Conservation (phyloP, 1,139 yeast genomes). For the Kazachstania sp. region DNA sequence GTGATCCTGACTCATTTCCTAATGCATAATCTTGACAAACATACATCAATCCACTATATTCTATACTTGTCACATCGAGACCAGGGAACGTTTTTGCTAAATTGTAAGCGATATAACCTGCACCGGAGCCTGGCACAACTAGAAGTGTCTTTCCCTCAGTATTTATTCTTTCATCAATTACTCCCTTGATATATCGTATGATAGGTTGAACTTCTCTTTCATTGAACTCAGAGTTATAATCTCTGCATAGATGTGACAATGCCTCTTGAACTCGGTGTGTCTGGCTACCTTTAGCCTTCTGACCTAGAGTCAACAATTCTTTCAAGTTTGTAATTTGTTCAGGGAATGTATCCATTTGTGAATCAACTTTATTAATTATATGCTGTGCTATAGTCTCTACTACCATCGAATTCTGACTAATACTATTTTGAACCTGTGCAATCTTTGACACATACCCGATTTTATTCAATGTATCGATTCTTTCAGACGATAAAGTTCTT, state of each 20-base stretch:
- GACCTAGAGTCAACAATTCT: slow-evolving; percentile 4
- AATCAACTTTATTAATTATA: neutral
- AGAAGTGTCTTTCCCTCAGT: slow-evolving; percentile 30
- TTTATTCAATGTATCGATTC: slow-evolving; percentile 29
- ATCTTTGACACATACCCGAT: slow-evolving; percentile 52
- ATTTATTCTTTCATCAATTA: slow-evolving; percentile 21
- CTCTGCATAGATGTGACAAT: slow-evolving; percentile 64
- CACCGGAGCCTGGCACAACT: slow-evolving; percentile 72
- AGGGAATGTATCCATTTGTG: neutral
- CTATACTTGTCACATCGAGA: slow-evolving; percentile 55
- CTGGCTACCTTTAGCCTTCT: neutral
- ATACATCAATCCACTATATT: slow-evolving; percentile 65
- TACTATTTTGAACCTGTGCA: slow-evolving; percentile 30
- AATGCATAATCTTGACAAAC: slow-evolving; percentile 52
- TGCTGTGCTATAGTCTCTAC: neutral
- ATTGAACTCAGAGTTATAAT: slow-evolving; percentile 48
- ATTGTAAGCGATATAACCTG: slow-evolving; percentile 64
- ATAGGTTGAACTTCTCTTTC: slow-evolving; percentile 44
- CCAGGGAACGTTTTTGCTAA: slow-evolving; percentile 36
- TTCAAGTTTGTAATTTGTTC: neutral
- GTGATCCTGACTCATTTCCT: slow-evolving; percentile 5
- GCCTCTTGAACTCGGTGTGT: slow-evolving; percentile 51
- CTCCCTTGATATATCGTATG: slow-evolving; percentile 38
- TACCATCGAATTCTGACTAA: neutral
- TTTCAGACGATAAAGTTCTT: slow-evolving; percentile 7